Base-by-base conservation (phyloP, 345 rosid species). In the Sonneratia alba region DNA sequence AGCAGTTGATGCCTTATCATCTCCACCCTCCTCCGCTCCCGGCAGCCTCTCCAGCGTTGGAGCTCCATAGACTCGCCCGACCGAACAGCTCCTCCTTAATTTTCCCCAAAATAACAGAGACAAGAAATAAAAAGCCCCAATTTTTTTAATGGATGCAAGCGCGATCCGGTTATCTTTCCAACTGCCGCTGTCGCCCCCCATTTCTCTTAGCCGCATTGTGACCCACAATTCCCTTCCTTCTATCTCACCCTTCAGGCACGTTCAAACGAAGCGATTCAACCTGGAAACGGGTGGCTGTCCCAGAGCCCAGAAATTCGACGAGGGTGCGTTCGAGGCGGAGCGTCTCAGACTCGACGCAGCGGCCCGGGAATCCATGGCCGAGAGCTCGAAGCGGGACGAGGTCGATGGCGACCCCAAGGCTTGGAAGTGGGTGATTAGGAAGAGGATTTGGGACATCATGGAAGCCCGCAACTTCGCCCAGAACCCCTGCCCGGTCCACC, bases 341-440 rank as follows among this genome's bases (percentile, higher is more conserved):
- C 77, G 96, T 76, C 79, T 82, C 59, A 78, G 87, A 12, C 81
- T 88, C 47, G 98, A 93, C 79, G 85, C 93, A 37, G 73, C 70
- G 68, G 93, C 93, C 21, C 84, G 96, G 70, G 74, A 81, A 24
- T 68, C 80, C 13, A 91, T 93, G 97, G 93, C 87, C 7, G 90
- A 91, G 79, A 74, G 78, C 19, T 84, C 91, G 4, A 77, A 57
- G 71, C 70, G 81, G 53, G 88, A 82, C 19, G 75, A 80, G 38
- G 77, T 49, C 11, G 84, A 77, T 0, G 80, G 10, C 61, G 90
- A 88, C 62, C 89, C 97, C 21, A 88, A 80, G 81, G 93, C 96
- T 19, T 91, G 98, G 98, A 93, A 91, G 77, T 93, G 98, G 98
- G 70, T 80, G 0, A 88, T 93, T 76, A 80, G 97, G 3, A 89